A percentile compares a stretch with the other conserved stretches of the same genome.
Evolutionary conservation across 805 yeast genomes (phyloP).

Genomic region (Teunomyces atbi): DNA sequence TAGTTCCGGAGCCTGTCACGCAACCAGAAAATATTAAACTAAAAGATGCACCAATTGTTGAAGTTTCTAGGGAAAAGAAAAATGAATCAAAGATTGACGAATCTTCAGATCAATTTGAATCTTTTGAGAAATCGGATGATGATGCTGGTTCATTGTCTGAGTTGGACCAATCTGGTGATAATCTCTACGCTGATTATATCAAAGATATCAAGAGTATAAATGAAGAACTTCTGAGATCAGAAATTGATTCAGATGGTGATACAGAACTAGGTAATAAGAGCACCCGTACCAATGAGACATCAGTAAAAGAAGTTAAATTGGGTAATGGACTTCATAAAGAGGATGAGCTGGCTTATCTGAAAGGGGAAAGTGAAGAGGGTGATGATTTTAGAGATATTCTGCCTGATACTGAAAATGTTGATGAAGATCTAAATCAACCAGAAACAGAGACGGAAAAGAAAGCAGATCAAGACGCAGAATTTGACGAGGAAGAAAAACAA

Average conservation of each 20-base stretch:
- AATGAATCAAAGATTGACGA: neutral
- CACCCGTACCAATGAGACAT: too few species aligned
- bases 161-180: neutral
- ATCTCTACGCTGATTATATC: conserved; percentile 13
- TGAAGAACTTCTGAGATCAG: conserved; percentile 13
- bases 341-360: neutral
- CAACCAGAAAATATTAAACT: neutral
- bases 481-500: too few species aligned
- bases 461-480: neutral
- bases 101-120: neutral
- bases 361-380: neutral
- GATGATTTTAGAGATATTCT: neutral
- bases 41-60: neutral
- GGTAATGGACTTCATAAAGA: neutral
- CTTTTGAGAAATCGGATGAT: neutral
- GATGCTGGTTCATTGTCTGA: conserved; percentile 2
- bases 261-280: neutral
- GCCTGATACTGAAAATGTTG: too few species aligned
- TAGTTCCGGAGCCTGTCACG: conserved; percentile 1
- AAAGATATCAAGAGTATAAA: conserved; percentile 18
- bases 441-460: too few species aligned
- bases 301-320: neutral
- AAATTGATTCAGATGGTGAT: conserved; percentile 3
- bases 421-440: too few species aligned
- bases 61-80: neutral